Evolutionary conservation across 139 green algal genomes (phyloP).

Genomic region (Coelastrella sp.): DNA sequence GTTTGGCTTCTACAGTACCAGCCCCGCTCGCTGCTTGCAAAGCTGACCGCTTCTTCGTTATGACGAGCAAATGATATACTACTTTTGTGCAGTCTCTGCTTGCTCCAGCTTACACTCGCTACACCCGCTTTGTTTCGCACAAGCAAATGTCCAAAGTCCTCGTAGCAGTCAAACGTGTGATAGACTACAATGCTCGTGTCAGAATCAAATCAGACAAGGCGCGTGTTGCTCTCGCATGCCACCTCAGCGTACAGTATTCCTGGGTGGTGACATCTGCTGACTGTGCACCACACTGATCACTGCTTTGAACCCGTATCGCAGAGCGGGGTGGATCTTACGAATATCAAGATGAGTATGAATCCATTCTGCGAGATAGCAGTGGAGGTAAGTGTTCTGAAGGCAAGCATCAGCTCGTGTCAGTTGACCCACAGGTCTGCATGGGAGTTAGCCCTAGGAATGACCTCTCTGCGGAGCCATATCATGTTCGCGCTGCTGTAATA

Average conservation of each 20-base stretch:
- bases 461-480: not conserved
- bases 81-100: no score
- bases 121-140: not conserved
- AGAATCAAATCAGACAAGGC: slow-evolving; percentile 91
- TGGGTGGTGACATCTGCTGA: not conserved
- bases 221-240: not conserved
- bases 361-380: slow-evolving; percentile 97
- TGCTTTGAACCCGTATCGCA: slow-evolving; percentile 50
- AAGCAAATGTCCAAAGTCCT: slow-evolving; percentile 79
- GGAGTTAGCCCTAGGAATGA: not conserved
- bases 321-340: slow-evolving; percentile 83
- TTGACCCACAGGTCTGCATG: not conserved
- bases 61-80: no score
- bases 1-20: no score
- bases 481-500: not conserved
- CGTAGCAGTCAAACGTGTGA: slow-evolving; percentile 86
- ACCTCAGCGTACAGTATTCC: not conserved
- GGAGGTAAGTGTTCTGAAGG: slow-evolving; percentile 66
- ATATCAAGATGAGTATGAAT: slow-evolving; percentile 95
- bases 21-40: no score
- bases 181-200: slow-evolving; percentile 94
- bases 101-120: no score
- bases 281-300: not conserved
- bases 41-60: no score
- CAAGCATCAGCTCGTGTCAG: not conserved